Evolutionary conservation across 2,329 filamentous ascomycete genomes (phyloP).

Genomic region (Diaporthe ilicicola): DNA sequence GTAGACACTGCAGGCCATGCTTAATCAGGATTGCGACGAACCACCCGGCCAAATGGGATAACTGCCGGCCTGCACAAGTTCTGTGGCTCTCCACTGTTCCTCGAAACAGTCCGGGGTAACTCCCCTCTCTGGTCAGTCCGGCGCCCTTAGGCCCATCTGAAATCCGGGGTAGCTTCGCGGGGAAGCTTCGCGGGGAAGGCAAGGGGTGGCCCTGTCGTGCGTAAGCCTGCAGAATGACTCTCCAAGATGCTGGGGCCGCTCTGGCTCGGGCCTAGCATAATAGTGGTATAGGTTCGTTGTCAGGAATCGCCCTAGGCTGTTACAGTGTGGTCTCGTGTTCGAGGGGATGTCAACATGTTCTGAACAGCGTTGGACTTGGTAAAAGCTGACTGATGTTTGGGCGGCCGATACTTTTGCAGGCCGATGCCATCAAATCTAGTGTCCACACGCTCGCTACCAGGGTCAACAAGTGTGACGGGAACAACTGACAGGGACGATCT

Average conservation of each 20-base stretch:
- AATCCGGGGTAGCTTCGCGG: conserved; percentile 26
- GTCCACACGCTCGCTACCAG: neutral
- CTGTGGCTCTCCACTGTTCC: neutral
- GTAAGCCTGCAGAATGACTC: too few species aligned
- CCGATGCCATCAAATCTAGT: neutral
- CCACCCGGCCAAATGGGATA: conserved; percentile 29
- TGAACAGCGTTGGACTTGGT: conserved; percentile 9
- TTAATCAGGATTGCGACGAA: neutral
- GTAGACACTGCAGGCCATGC: neutral
- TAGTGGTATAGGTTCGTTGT: neutral
- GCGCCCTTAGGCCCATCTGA: neutral
- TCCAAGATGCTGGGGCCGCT: neutral
- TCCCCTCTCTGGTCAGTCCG: neutral
- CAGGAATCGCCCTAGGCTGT: neutral
- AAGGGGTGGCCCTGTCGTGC: neutral
- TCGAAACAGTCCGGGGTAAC: neutral
- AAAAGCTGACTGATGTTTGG: conserved; percentile 7
- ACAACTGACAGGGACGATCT: neutral
- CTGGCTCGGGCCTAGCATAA: too few species aligned
- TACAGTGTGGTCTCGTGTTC: neutral
- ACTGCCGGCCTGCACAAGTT: conserved; percentile 23
- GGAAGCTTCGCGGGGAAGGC: too few species aligned
- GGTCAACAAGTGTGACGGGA: neutral
- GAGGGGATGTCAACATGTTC: neutral
- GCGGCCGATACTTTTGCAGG: conserved; percentile 12